Base-by-base conservation (phyloP, 192 early-diverging fungal species). In the Spizellomyces punctatus region DNA sequence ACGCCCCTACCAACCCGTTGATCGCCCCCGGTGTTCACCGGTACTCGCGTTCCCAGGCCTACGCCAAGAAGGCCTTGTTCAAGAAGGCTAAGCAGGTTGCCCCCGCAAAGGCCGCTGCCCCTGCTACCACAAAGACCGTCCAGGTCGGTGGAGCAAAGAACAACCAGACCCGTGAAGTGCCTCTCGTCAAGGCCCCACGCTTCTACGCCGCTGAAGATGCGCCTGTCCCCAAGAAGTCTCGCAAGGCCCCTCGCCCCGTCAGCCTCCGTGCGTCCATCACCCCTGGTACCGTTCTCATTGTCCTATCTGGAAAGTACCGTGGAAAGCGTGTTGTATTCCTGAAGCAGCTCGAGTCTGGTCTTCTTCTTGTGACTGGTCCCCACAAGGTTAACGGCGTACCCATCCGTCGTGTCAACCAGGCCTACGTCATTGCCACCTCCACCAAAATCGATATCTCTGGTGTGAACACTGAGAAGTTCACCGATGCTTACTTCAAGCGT, bases 351-450 rank as follows among this genome's bases (percentile, higher is more conserved):
- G 80, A 77, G 54, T 92, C 92, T 75, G 98, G 98, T 72, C 89
- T 99, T 69, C 86, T 99, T 63, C 89, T 99, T 70, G 93, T 99
- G 68, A 93, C 96, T 67, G 98, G 98, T 52, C 98, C 98, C 67
- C 95, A 92, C 91, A 93, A 94, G 88, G 79, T 96, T 85, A 99
- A 99, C 91, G 98, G 98, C 76, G 94, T 99, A 66, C 98, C 98
- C 48, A 86, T 99, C 68, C 89, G 93, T 71, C 93, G 98, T 60
- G 95, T 99, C 79, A 95, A 97, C 93, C 96, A 97, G 89, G 94
- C 96, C 72, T 99, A 96, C 86, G 98, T 95, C 76, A 92, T 98
- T 82, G 96, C 96, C 77, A 99, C 96, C 78, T 98, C 98, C 76
- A 98, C 98, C 89, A 98, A 96, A 89, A 77, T 99, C 64, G 94